Evolutionary conservation across 352 stramenopile species (phyloP).

Genomic region (Phytophthora constricta): DNA sequence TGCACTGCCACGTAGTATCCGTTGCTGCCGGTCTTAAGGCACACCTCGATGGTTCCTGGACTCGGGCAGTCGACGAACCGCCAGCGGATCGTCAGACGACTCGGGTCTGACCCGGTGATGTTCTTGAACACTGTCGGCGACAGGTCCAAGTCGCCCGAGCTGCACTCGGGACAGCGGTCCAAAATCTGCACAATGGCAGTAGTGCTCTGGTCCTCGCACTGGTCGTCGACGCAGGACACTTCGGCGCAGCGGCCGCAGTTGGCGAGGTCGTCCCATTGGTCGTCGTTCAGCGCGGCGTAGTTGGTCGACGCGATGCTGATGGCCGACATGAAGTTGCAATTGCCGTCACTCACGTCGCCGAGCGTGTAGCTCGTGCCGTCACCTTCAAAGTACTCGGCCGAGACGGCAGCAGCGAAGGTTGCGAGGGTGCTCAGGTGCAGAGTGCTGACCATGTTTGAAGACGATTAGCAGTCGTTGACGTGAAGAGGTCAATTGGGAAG

Average conservation of each 20-base stretch:
- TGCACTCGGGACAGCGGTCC: constrained; percentile 74
- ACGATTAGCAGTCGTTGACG: too few relatives aligned
- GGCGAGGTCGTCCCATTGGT: constrained; percentile 54
- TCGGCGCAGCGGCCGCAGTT: constrained; percentile 65
- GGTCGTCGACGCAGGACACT: constrained; percentile 57
- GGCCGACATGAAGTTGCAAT: constrained; percentile 59
- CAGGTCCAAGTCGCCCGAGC: constrained; percentile 64
- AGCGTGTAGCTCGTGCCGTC: constrained; percentile 51
- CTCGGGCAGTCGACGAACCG: constrained; percentile 64
- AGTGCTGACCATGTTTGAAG: constrained; percentile 6
- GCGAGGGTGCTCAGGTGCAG: constrained; percentile 18
- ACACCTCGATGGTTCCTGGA: constrained; percentile 59
- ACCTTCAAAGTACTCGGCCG: constrained; percentile 38
- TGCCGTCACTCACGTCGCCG: constrained; percentile 32
- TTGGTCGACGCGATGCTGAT: constrained; percentile 50
- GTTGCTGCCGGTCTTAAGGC: constrained; percentile 69
- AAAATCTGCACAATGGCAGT: constrained; percentile 65
- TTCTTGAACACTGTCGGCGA: constrained; percentile 68
- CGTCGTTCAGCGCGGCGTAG: constrained; percentile 70
- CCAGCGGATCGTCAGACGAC: constrained; percentile 60
- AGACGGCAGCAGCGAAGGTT: constrained; percentile 13
- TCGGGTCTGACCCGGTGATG: constrained; percentile 63
- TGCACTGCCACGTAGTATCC: constrained; percentile 60
- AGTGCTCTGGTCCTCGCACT: constrained; percentile 47
- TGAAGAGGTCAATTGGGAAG: constrained; percentile 22